Evolutionary conservation across 768 basidiomycete genomes (phyloP), one percentile per base, ranked within the genome.

Genomic region (Collybia sordida): DNA sequence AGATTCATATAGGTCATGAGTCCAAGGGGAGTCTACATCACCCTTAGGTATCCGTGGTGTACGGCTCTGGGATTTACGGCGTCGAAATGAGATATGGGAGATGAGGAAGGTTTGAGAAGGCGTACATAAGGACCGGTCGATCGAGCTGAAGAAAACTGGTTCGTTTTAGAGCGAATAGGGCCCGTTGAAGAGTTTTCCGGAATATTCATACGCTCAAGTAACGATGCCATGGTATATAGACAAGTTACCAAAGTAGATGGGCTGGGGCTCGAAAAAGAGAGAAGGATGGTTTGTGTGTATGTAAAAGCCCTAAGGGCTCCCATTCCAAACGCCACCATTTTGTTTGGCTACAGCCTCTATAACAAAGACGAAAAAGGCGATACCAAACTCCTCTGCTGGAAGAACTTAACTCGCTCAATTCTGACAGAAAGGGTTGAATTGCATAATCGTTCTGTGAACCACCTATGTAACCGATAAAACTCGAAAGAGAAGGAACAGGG

Each of bases 1-100:
- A 6, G 72, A 66, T 50, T 86, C 82, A 57, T 69, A 90, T 46
- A 89, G 66, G 64, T 90, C 88, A 59, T 90, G 88, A 35, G 84
- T 75, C 88, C 88, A 90, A 35, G 72, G 72, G 17, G 76, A 72
- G 55, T 90, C 82, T 35, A 81, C 61, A 59, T 89, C 80, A 63
- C 85, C 84, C 62, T 85, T 87, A 25, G 83, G 83, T 19, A 74
- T 70, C 19, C 80, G 78, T 36, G 70, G 75, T 34, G 76, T 65
- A 42, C 83, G 81, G 54, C 70, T 73, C 65, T 82, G 42, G 41
- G 73, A 46, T 59, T 40, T 50, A 11, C 45, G 43, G 46, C 23
- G 50, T 47, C 40, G 51, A 49, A 53, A 52, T 53, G 52, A 59
- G 61, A 47, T 56, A 25, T 27, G 45, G 42, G 39, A 44, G 42